Base-by-base conservation (phyloP, 2,329 filamentous ascomycete species). In the Stemphylium lycopersici region DNA sequence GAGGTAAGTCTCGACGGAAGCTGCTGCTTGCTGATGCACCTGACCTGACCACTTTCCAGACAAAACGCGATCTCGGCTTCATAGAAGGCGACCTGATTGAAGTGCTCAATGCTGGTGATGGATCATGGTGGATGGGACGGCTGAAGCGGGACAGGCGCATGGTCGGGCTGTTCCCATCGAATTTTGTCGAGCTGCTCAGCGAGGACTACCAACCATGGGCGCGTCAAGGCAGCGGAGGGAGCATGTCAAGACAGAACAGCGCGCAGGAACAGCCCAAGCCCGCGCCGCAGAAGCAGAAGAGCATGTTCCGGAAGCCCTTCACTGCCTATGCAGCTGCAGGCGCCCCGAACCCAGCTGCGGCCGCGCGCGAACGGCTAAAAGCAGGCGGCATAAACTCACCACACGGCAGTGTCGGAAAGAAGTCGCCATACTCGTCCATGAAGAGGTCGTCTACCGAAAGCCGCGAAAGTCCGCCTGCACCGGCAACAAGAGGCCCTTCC, bases 71-170 rank as follows among this genome's bases (percentile, higher is more conserved):
- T 73, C 83, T 99, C 53, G 95, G 95, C 13, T 99, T 99, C 77
- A 90, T 99, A 65, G 95, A 99, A 77, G 95, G 95, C 61, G 95
- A 99, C 77, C 78, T 99, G 63, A 99, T 99, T 74, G 95, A 99
- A 84, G 97, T 93, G 71, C 83, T 99, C 48, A 99, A 99, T 75
- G 95, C 95, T 16, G 95, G 95, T 60, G 95, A 99, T 78, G 95
- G 95, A 47, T 93, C 91, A 41, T 99, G 95, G 95, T 99, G 95
- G 95, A 96, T 93, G 78, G 95, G 95, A 42, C 87, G 93, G 60
- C 79, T 99, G 71, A 90, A 88, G 71, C 87, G 95, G 66, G 95
- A 99, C 77, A 89, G 90, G 75, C 87, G 93, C 70, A 92, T 93
- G 69, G 88, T 97, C 68, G 95, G 95, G 48, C 82, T 95, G 16